phyloP scores from a whole-genome alignment of 2,329 filamentous ascomycete genomes.

The Xylaria sp. region DNA sequence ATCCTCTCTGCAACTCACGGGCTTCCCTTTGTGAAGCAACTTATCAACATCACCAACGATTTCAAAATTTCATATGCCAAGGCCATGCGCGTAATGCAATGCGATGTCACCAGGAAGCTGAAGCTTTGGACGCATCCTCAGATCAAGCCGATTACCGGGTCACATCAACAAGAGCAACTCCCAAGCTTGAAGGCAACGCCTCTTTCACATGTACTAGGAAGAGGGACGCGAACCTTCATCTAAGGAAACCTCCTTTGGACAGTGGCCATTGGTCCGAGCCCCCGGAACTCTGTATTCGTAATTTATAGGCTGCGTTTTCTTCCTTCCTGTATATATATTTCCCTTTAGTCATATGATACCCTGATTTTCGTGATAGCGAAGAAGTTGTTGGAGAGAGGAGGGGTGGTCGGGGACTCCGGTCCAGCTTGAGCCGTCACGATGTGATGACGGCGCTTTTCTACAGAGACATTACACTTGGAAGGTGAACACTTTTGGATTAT shows the following conservation, averaged over 20 bases:
- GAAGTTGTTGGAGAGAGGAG: conserved; percentile 10
- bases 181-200: not conserved
- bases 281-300: conserved; percentile 6
- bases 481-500: not conserved
- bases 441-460: conserved; percentile 5
- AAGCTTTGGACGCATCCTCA: not conserved
- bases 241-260: not conserved
- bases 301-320: conserved; percentile 4
- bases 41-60: not conserved
- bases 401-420: conserved; percentile 13
- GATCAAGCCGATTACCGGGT: not conserved
- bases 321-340: conserved; percentile 9
- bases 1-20: not conserved
- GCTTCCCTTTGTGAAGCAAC: not conserved
- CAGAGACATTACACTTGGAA: not conserved
- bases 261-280: not conserved
- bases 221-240: not conserved
- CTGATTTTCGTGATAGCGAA: conserved; percentile 3
- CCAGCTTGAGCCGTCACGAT: conserved; percentile 7
- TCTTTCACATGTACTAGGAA: not conserved
- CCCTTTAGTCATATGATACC: conserved; percentile 28
- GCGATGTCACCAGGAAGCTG: conserved; percentile 6
- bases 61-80: conserved; percentile 5
- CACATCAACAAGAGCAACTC: not conserved
- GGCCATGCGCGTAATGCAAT: conserved; percentile 3